Base-by-base conservation (phyloP, 2,329 filamentous ascomycete genomes). In the Lithohypha guttulata region DNA sequence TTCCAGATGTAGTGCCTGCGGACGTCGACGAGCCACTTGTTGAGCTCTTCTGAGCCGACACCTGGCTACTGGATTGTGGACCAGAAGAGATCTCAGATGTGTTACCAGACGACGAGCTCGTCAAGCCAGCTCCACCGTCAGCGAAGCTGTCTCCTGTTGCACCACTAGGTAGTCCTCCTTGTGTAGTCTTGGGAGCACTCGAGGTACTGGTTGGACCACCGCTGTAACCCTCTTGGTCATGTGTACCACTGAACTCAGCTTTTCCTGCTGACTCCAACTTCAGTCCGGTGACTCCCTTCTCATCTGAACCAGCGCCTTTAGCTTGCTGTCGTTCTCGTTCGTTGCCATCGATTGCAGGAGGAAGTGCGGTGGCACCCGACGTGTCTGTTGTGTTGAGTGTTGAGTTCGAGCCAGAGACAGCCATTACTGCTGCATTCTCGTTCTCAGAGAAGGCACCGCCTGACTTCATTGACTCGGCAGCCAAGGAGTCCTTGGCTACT, bases 401-500 rank as follows among this genome's bases (percentile, higher is more conserved):
- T 22, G 67, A 73, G 32, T 68, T 65, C n/a, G 51, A 49, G 28
- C 71, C 70, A 6, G 63, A 61, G 34, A 76, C 70, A 10, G 60
- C 56, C 21, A 64, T 62, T 4, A 66, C 65, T 27, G 67, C 64
- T 13, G 68, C 66, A 45, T 70, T 64, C 17, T 67, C 64, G 60
- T 84, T 82, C 41, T 69, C 57, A 27, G 70, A 63, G 51, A 83
- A 84, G 9, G 58, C 63, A 47, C 81, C 82, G 42, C 69, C 69
- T 15, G 64, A 50, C 32, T 66, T 62, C 43, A 75, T 61, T 0
- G 83, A 91, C 53, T 89, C 79, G 42, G 76, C 79, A 8, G 84
- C 84, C 4, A 93, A 75, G 5, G 82, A 89, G 59, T 81, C 81
- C 10, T 70, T 64, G 30, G 71, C 62, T 1, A 89, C 69, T 18